Evolutionary conservation across 805 yeast genomes (phyloP), one percentile per base, ranked within the genome.

Genomic region (Metschnikowia bowlesiae): DNA sequence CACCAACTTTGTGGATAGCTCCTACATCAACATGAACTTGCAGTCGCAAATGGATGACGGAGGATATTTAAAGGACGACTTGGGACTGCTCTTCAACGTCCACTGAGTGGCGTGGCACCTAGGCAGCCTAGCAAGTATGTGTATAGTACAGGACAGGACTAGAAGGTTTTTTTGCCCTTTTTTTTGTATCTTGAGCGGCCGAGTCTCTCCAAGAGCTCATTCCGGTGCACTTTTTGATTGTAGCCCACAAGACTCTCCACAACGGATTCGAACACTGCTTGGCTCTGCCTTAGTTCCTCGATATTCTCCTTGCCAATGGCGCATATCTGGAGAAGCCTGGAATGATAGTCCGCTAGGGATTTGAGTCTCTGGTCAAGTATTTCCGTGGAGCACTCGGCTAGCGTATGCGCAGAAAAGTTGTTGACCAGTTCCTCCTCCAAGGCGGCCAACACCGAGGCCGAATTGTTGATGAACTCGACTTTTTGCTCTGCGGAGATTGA

Each of bases 211-310:
- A 69, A 53, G 28, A 73, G 60, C 53, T 72, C 76, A 39, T 73
- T 71, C 46, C 92, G 74, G 58, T 87, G 79, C 46, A 86, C 59
- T 59, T 88, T 81, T 65, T 94, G 97, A 6, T 96, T 87, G 63
- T 91, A 90, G 7, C 96, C 97, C 13, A 91, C 87, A 58, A 91
- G 70, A 59, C 89, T 90, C 62, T 89, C 96, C 39, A 94, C 90
- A 57, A 94, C 96, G 2, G 85, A 78, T 58, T 92, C 96, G 62
- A 85, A 90, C 13, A 91, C 81, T 33, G 78, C 79, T 59, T 87
- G 86, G 64, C 90, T 95, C 39, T 74, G 77, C 50, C 71, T 71
- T 16, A 84, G 67, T 8, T 76, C 81, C 34, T 65, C 63, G 44
- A 78, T 71, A 51, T 78, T 71, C 53, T 76, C 65, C 44, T 73